Evolutionary conservation across 129 eudicot species (phyloP).

Genomic region (Artemisia argyi): DNA sequence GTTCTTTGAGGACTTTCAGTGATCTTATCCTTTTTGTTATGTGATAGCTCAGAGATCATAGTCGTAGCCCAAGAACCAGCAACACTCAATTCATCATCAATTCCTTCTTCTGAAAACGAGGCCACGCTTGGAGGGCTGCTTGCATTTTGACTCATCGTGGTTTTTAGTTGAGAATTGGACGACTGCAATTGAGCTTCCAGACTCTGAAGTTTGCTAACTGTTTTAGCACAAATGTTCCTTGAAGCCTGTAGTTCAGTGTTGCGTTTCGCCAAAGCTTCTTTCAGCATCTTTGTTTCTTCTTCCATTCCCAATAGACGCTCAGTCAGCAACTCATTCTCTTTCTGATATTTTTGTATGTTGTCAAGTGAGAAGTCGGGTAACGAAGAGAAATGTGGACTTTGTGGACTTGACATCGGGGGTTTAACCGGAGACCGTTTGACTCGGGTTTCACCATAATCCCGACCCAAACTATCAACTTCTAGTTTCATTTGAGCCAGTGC

Average conservation of each 20-base stretch:
- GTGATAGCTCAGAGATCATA: constrained; percentile 57
- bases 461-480: constrained; percentile 85
- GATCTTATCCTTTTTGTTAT: constrained; percentile 58
- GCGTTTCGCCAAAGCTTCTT: constrained; percentile 92
- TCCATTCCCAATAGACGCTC: constrained; percentile 75
- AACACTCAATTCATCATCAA: constrained; percentile 74
- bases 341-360: constrained; percentile 60
- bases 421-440: constrained; percentile 69
- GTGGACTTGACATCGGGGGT: constrained; percentile 52
- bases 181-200: constrained; percentile 65
- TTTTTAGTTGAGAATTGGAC: constrained; percentile 43
- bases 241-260: constrained; percentile 88
- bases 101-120: constrained; percentile 85
- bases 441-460: constrained; percentile 82
- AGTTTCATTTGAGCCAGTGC: constrained; percentile 97
- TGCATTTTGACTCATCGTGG: constrained; percentile 46
- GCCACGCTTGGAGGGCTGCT: constrained; percentile 71
- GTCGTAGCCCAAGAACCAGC: constrained; percentile 86
- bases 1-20: constrained; percentile 53
- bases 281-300: constrained; percentile 94
- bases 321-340: constrained; percentile 75
- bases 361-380: constrained; percentile 76
- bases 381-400: constrained; percentile 51
- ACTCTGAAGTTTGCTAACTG: constrained; percentile 83
- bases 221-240: constrained; percentile 80